A percentile compares a stretch with the other conserved stretches of the same genome.
Conservation (phyloP, 2,329 filamentous ascomycete species). For the Neonectria coccinea region DNA sequence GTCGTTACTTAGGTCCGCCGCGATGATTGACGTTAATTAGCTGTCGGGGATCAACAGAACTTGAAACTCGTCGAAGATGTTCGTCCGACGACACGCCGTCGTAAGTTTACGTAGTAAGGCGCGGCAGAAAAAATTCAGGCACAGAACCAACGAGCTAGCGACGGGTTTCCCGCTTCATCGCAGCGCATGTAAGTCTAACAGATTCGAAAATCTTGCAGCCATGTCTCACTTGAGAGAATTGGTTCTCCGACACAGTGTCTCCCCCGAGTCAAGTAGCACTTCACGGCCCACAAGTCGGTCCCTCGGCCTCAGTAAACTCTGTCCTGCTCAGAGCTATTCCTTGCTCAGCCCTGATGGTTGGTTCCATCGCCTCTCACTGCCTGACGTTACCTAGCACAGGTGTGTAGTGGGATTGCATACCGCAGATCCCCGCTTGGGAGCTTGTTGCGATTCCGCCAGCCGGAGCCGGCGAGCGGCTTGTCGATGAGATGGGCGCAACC, state of each 20-base stretch:
- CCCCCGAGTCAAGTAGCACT: conserved; percentile 15
- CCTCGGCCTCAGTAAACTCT: conserved; percentile 1
- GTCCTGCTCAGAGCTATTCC: conserved; percentile 7
- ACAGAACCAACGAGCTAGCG: not conserved
- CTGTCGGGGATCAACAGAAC: conserved; percentile 7
- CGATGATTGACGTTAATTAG: conserved; percentile 21
- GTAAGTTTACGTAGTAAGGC: not conserved
- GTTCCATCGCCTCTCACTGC: conserved; percentile 19
- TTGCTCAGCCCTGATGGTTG: conserved; percentile 22
- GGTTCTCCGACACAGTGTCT: conserved; percentile 3
- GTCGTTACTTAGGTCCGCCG: conserved; percentile 4
- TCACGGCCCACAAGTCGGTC: conserved; percentile 8
- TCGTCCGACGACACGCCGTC: not conserved
- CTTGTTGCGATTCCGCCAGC: conserved; percentile 19
- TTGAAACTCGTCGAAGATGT: conserved; percentile 1
- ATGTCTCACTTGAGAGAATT: conserved; percentile 19
- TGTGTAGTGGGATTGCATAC: conserved; percentile 23
- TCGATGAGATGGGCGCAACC: not conserved
- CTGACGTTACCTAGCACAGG: conserved; percentile 10
- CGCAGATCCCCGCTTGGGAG: conserved; percentile 15
- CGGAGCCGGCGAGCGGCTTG: conserved; percentile 14
- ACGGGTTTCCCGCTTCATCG: not conserved
- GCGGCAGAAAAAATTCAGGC: not conserved
- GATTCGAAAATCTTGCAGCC: conserved; percentile 7
- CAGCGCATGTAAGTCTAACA: conserved; percentile 17